phyloP scores from a whole-genome alignment of 257 asterid genomes.

The Penstemon eatonii region DNA sequence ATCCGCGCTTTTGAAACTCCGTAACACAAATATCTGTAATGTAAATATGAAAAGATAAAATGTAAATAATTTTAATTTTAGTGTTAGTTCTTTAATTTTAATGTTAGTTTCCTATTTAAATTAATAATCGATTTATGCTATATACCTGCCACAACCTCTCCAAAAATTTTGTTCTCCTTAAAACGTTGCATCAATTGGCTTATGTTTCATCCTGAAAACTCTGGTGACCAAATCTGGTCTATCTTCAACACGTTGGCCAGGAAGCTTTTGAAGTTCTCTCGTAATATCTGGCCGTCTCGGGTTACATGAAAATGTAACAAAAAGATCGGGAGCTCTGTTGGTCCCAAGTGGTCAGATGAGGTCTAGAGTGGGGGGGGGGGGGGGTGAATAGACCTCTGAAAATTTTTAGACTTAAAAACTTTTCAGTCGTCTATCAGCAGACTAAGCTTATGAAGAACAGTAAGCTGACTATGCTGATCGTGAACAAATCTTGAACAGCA shows the following conservation, averaged over 20 bases:
- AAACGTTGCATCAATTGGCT: neutral
- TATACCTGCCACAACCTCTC: neutral
- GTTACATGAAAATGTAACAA: no score
- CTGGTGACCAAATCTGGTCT: neutral
- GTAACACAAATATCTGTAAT: conserved; percentile 14
- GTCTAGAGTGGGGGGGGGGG: no score
- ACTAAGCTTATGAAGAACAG: no score
- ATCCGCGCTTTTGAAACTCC: conserved; percentile 20
- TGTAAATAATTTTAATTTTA: no score
- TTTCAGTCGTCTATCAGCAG: no score
- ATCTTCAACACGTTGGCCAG: neutral
- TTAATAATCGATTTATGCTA: neutral
- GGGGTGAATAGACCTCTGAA: no score
- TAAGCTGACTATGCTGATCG: no score
- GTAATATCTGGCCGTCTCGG: neutral
- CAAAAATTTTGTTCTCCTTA: neutral
- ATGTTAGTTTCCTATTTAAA: neutral
- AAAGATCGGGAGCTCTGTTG: neutral
- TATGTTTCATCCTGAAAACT: neutral
- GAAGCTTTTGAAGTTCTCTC: neutral
- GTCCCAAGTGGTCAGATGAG: no score
- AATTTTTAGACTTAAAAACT: no score
- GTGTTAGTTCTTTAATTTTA: no score
- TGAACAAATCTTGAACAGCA: no score
- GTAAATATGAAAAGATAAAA: no score